Conservation (phyloP, 1,139 yeast genomes). For the Candida dubliniensis region DNA sequence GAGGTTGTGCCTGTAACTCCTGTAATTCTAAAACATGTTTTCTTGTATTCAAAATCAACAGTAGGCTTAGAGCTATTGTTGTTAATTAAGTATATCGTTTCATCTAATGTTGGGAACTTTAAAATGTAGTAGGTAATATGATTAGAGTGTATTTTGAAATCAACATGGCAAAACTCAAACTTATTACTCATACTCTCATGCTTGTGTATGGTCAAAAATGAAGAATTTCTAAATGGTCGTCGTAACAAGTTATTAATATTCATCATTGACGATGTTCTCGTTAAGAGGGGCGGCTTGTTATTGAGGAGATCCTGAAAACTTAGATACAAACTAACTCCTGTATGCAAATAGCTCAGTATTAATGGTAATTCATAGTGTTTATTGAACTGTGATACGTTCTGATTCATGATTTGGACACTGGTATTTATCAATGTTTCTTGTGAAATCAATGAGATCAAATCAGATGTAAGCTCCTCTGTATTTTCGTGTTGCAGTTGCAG, state of each 20-base stretch:
- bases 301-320: slow-evolving; percentile 2
- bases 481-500: slow-evolving; percentile 1
- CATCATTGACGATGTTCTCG: slow-evolving; percentile 24
- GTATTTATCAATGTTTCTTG: slow-evolving; percentile 31
- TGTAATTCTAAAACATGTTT: slow-evolving; percentile 31
- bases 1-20: slow-evolving; percentile 43
- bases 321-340: slow-evolving; percentile 20
- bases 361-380: slow-evolving; percentile 28
- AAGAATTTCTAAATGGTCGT: slow-evolving; percentile 20
- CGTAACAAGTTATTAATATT: slow-evolving; percentile 29
- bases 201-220: slow-evolving; percentile 30
- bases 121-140: slow-evolving; percentile 38
- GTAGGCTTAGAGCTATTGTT: slow-evolving; percentile 38
- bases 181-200: slow-evolving; percentile 14
- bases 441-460: slow-evolving; percentile 24
- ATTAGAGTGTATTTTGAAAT: slow-evolving; percentile 31
- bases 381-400: slow-evolving; percentile 20
- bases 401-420: slow-evolving; percentile 23
- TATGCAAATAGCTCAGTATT: slow-evolving; percentile 28
- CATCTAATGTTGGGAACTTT: slow-evolving; percentile 21
- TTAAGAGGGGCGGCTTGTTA: slow-evolving; percentile 23
- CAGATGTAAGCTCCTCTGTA: slow-evolving; percentile 12
- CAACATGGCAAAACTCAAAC: slow-evolving; percentile 31
- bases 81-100: slow-evolving; percentile 19
- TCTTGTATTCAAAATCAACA: slow-evolving; percentile 31